A percentile compares a stretch with the other conserved stretches of the same genome.
Conservation (phyloP, 2,329 filamentous ascomycete genomes). For the Blastomyces gilchristii region DNA sequence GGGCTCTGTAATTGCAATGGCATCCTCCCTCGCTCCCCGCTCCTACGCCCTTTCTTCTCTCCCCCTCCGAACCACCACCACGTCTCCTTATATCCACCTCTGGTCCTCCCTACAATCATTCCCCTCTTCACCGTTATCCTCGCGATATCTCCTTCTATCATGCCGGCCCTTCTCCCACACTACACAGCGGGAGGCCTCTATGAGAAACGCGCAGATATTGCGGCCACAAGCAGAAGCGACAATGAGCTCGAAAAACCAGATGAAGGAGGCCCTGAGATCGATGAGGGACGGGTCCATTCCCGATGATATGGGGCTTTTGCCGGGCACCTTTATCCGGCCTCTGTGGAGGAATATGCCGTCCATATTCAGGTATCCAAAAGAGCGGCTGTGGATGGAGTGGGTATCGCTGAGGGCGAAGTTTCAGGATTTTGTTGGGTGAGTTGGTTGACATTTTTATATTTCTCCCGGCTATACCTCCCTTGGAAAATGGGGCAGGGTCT, state of each 20-base stretch:
- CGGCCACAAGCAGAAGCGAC: constrained; percentile 25
- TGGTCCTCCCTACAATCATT: background rate
- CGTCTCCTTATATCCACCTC: constrained; percentile 14
- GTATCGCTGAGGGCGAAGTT: constrained; percentile 28
- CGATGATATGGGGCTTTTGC: constrained; percentile 39
- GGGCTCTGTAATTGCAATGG: constrained; percentile 18
- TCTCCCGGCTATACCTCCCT: background rate
- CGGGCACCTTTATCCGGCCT: constrained; percentile 34
- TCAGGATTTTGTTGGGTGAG: constrained; percentile 29
- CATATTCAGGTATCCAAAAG: constrained; percentile 29
- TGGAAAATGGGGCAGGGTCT: no score
- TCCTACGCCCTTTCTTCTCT: constrained; percentile 16
- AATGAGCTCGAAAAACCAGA: constrained; percentile 31
- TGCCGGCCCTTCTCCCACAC: constrained; percentile 27
- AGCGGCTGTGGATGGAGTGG: constrained; percentile 33
- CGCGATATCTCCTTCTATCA: constrained; percentile 18
- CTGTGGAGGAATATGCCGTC: constrained; percentile 33
- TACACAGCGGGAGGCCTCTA: constrained; percentile 13
- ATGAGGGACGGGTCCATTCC: constrained; percentile 26
- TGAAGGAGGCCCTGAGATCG: constrained; percentile 20
- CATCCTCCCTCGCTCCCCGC: constrained; percentile 11
- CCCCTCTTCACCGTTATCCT: constrained; percentile 12
- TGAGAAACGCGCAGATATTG: constrained; percentile 16
- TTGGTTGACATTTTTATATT: constrained; percentile 9
- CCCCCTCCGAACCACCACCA: constrained; percentile 8